phyloP scores from a whole-genome alignment of 202 grass and related monocot genomes.

The Schoenoplectus tabernaemontani region DNA sequence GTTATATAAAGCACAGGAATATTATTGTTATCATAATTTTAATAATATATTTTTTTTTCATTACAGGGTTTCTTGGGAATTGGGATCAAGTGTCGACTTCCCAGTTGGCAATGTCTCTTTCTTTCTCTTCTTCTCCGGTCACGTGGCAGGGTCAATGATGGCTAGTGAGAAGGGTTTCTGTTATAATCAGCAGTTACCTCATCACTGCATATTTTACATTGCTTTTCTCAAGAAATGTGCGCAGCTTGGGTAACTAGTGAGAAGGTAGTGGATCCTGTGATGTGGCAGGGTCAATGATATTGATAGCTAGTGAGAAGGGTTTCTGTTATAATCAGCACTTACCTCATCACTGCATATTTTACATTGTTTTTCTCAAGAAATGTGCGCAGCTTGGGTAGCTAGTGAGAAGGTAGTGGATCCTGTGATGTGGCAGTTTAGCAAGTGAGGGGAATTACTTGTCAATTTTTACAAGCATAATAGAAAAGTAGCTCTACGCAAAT shows the following conservation, averaged over 20 bases:
- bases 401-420: background rate
- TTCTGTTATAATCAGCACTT: background rate
- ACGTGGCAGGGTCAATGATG: conserved; percentile 73
- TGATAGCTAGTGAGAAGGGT: background rate
- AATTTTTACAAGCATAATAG: background rate
- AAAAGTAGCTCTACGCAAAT: background rate
- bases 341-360: background rate
- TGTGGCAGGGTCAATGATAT: too few relatives aligned
- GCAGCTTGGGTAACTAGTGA: background rate
- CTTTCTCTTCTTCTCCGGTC: conserved; percentile 93
- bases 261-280: background rate
- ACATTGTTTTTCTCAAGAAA: background rate
- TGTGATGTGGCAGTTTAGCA: background rate
- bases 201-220: background rate
- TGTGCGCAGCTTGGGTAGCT: background rate
- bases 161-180: conserved; percentile 15
- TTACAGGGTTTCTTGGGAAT: conserved; percentile 52
- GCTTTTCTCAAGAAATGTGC: background rate
- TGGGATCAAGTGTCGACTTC: conserved; percentile 76
- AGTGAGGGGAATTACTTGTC: background rate
- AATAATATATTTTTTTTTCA: background rate
- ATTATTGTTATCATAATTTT: background rate
- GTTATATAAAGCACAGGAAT: background rate
- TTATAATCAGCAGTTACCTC: background rate
- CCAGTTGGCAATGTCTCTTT: conserved; percentile 89